phyloP scores from a whole-genome alignment of 306 rosid species.

The Inga leiocalycina region DNA sequence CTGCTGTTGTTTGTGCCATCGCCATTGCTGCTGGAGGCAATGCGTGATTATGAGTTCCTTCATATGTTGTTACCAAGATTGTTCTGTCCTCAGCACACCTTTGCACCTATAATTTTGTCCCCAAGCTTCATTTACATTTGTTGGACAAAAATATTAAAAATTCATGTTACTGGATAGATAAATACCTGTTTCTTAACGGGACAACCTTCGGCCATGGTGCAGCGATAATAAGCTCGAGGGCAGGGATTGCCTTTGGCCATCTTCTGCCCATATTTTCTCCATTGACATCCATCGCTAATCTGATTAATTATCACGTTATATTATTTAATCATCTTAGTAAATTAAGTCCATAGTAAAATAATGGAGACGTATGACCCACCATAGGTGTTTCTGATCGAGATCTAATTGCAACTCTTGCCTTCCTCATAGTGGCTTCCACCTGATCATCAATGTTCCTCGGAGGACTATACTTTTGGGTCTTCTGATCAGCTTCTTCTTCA shows the following conservation, averaged over 20 bases:
- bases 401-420: conserved; percentile 82
- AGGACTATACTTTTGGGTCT: conserved; percentile 45
- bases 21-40: conserved; percentile 82
- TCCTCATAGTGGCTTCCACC: conserved; percentile 78
- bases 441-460: conserved; percentile 60
- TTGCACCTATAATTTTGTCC: conserved; percentile 65
- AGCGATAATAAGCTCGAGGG: conserved; percentile 89
- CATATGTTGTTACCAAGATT: conserved; percentile 78
- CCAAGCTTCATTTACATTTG: not conserved
- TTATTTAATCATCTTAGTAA: not conserved
- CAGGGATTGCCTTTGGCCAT: conserved; percentile 90
- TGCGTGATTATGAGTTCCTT: conserved; percentile 85
- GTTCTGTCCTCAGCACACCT: conserved; percentile 83
- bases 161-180: not conserved
- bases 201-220: conserved; percentile 80
- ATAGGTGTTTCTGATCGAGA: conserved; percentile 75
- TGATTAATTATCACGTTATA: conserved; percentile 24
- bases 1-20: conserved; percentile 79
- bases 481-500: conserved; percentile 45
- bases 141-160: too few species aligned
- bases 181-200: conserved; percentile 88
- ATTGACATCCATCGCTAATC: conserved; percentile 93
- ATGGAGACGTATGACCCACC: conserved; percentile 37
- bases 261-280: conserved; percentile 97
- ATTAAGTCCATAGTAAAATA: not conserved